A percentile compares a stretch with the other conserved stretches of the same genome.
These are phyloP conservation scores for Apiospora koreana DNA, from an alignment of 2,329 filamentous ascomycete species.

Conservation along the genomic window DNA sequence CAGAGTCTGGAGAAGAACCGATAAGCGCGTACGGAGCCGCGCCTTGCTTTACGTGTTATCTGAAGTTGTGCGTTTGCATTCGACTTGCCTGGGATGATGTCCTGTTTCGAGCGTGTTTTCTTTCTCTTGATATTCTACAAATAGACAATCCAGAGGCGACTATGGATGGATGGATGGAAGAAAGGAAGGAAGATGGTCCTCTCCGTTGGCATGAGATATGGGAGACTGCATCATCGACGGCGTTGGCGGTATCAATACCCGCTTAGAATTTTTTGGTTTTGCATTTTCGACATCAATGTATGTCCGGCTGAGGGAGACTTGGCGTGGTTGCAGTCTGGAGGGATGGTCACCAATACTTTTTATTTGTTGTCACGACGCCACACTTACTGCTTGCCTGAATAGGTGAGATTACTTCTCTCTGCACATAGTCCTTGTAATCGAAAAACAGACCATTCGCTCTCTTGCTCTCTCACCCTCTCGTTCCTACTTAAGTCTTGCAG, in stretches of 20 bases:
- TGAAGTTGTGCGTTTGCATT: neutral
- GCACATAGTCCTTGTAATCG: neutral
- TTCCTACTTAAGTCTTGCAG: no score
- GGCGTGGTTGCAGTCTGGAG: neutral
- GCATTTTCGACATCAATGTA: neutral
- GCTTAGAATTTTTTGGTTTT: neutral
- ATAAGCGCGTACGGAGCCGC: conserved; percentile 11
- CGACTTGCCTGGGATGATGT: neutral
- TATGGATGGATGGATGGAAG: neutral
- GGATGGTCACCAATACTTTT: neutral
- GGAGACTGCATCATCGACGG: conserved; percentile 1
- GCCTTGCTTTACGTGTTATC: no score
- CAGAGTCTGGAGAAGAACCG: conserved; percentile 70
- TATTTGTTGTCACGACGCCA: neutral
- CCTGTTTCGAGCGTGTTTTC: neutral
- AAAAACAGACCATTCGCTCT: conserved; percentile 1
- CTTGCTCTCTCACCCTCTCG: neutral
- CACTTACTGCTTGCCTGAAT: neutral
- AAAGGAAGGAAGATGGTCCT: neutral
- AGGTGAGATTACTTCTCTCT: neutral
- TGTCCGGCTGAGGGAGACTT: neutral
- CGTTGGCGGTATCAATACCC: neutral
- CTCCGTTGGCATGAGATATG: neutral
- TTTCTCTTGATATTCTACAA: neutral
- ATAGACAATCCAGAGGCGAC: neutral